Base-by-base conservation (phyloP, 495 filamentous ascomycete species). In the Staphylotrichum longicolle region DNA sequence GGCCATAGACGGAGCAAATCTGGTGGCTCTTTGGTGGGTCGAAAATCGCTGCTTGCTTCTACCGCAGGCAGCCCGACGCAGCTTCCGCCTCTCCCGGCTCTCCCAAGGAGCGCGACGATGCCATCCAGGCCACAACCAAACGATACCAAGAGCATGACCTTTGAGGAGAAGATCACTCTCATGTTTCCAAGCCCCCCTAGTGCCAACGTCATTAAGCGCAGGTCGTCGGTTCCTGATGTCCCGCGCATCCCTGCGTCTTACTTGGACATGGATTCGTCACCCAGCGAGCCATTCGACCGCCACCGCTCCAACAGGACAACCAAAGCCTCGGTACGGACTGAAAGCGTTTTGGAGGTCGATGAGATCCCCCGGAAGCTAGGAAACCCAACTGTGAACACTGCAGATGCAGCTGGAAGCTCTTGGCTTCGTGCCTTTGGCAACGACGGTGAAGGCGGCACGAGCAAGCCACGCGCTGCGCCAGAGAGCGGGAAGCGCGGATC, bases 111-210 rank as follows among this genome's bases (percentile, higher is more conserved):
- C 42, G 74, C 74, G 5, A 67, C 67, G 5, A 64, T 66, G 42
- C 58, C 63, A 0, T 40, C 62, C 11, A 64, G 77, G 11, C 71
- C 72, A 4, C 66, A 75, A 32, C 72, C 79, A 3, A 80, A 79
- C 59, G 69, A 77, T 54, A 80, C 77, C 14, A 79, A 78, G 73
- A 82, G 81, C 63, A 83, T 82, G 80, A 80, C 81, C 1, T 73
- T 80, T 34, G 70, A 82, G 27, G 80, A 83, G 61, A 83, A 82
- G 64, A 77, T 83, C 61, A 70, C 68, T 14, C 63, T 80, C 11
- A 65, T 83, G 20, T 83, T 81, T 61, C 73, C 77, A 12, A 66
- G 65, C 30, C 78, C 78, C 1, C 70, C 74, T 4, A 77, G 70
- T 46, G 70, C 66, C 7, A 69, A 68, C 3, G 58, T 60, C 0